These are phyloP conservation scores for Vigna mungo DNA, from an alignment of 306 rosid genomes.

Conservation along the genomic window DNA sequence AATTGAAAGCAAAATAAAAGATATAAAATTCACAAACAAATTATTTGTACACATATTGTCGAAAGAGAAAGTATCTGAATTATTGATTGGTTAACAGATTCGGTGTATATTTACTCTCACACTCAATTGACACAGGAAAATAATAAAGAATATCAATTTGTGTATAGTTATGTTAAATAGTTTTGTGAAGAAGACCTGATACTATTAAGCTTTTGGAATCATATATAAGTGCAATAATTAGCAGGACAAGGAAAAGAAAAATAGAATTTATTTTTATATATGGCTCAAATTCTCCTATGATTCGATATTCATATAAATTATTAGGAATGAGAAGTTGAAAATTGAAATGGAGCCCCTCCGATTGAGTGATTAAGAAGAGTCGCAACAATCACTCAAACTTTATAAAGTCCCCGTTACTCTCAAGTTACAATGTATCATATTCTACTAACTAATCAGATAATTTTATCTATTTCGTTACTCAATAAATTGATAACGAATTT, in stretches of 20 bases:
- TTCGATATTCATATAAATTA: not conserved
- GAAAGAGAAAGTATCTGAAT: constrained; percentile 16
- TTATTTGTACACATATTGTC: not conserved
- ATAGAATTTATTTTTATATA: not conserved
- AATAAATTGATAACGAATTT: constrained; percentile 3
- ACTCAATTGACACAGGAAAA: not conserved
- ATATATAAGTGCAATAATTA: not conserved
- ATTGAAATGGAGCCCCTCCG: not conserved
- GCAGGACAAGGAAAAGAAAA: constrained; percentile 1
- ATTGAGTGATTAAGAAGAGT: constrained; percentile 34
- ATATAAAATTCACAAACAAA: not conserved
- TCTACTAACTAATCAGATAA: not conserved
- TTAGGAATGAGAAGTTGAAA: constrained; percentile 4
- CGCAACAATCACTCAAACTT: constrained; percentile 11
- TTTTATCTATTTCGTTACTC: constrained; percentile 13
- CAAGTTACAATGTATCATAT: constrained; percentile 21
- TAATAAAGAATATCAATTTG: not conserved
- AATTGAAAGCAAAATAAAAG: no score
- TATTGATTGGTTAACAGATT: constrained; percentile 7
- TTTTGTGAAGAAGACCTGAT: not conserved
- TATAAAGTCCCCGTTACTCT: constrained; percentile 25
- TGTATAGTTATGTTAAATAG: not conserved
- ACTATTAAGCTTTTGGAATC: not conserved
- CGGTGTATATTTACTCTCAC: not conserved
- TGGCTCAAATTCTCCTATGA: constrained; percentile 26